Evolutionary conservation across 192 early-diverging fungal species (phyloP), one percentile per base, ranked within the genome.

Genomic region (Coemansia umbellata): DNA sequence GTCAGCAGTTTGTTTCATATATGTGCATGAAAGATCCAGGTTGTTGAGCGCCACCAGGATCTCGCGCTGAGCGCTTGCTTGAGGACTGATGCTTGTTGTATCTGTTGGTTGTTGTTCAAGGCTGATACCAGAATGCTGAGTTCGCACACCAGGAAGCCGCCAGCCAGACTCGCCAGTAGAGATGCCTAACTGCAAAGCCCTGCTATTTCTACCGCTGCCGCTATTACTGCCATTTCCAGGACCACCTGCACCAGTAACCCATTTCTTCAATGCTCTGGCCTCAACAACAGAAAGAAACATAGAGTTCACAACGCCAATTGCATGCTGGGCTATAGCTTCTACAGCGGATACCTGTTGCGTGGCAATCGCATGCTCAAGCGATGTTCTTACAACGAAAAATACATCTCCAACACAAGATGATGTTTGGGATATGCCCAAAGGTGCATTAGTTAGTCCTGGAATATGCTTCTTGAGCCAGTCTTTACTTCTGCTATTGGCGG

Each of bases 351-450:
- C 60, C 51, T 90, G 83, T 32, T 82, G 78, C 0, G 91, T 90
- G n/a, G 85, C 69, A 1, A 96, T 63, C 1, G 84, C 81, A 42
- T 92, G 82, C 26, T 80, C 78, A 6, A 91, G 63, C 5, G 84
- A 81, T 19, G 85, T 88, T 51, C 89, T 87, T 18, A 91, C 65
- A 32, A 99, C 87, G 65, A 90, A 99, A 63, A 97, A 96, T 7
- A 94, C 82, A 55, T 99, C 96, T 36, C 92, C 96, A 8, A 97
- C 94, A 54, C 88, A 77, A 3, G 74, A 77, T 0, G 74, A 77
- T 0, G 74, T 77, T 24, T 58, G 55, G 23, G 56, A 53, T 10
- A 59, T 43, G 22, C 45, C 51, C 3, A 11, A 28, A 10, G 35
- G 8, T 6, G 14, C 8, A 9, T 18, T 9, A n/a, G 2, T 18